Evolutionary conservation across 257 asterid genomes (phyloP).

Genomic region (Lavandula angustifolia): DNA sequence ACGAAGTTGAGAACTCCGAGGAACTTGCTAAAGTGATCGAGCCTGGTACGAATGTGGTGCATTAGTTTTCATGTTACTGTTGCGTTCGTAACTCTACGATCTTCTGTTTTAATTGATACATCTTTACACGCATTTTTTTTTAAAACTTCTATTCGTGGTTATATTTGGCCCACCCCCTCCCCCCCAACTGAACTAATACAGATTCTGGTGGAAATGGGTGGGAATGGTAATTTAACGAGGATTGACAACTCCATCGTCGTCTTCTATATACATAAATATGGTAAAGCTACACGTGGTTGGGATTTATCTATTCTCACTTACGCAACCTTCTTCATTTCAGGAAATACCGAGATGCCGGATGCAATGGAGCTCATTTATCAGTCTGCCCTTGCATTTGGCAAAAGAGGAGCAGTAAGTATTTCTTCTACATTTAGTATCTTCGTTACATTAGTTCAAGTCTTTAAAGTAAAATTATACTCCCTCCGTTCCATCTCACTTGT

Average conservation of each 20-base stretch:
- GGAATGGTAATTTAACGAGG: no score
- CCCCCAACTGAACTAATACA: not conserved
- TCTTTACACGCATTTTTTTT: not conserved
- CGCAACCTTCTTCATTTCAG: conserved; percentile 44
- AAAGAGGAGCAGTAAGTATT: conserved; percentile 79
- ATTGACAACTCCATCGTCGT: conserved; percentile 18
- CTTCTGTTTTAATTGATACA: not conserved
- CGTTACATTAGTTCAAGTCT: conserved; percentile 7
- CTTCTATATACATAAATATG: not conserved
- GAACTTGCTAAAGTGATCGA: conserved; percentile 69
- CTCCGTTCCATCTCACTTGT: no score
- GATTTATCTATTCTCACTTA: not conserved
- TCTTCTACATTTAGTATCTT: conserved; percentile 5
- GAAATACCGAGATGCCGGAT: conserved; percentile 87
- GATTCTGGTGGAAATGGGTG: not conserved
- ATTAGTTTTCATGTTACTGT: conserved; percentile 15
- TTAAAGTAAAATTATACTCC: not conserved
- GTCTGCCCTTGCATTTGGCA: conserved; percentile 82
- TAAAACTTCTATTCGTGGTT: conserved; percentile 4
- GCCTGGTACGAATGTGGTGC: conserved; percentile 55
- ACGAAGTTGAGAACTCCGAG: conserved; percentile 75
- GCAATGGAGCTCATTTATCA: conserved; percentile 91
- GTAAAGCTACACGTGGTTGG: conserved; percentile 7
- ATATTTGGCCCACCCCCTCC: not conserved
- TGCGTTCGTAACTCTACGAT: not conserved